Percentiles rank a stretch among this genome's conserved stretches.
Evolutionary conservation across 2,329 filamentous ascomycete species (phyloP).

Genomic region (Chaetomiaceae sp.): DNA sequence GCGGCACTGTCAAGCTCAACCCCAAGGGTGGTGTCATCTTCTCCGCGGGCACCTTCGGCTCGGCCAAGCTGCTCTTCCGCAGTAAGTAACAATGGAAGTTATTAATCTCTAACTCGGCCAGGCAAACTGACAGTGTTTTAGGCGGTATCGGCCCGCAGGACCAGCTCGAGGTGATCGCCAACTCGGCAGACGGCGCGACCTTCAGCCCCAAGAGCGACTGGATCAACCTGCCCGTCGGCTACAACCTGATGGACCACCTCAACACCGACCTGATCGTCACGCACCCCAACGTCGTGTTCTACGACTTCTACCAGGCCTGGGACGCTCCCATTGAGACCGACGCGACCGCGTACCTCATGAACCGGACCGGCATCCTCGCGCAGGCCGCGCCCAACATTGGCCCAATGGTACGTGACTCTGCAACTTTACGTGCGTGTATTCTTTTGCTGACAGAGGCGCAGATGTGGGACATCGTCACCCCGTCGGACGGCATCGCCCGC

Average conservation of each 20-base stretch:
- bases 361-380: constrained; percentile 53
- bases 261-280: constrained; percentile 43
- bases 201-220: constrained; percentile 47
- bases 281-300: constrained; percentile 46
- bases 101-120: neutral
- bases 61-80: constrained; percentile 61
- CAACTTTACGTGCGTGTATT: too few relatives aligned
- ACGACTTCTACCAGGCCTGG: constrained; percentile 61
- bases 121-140: constrained; percentile 11
- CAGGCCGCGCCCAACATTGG: constrained; percentile 63
- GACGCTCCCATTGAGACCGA: constrained; percentile 41
- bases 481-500: constrained; percentile 53
- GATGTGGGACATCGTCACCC: constrained; percentile 51
- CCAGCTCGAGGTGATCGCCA: constrained; percentile 48
- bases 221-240: constrained; percentile 54
- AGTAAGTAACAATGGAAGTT: constrained; percentile 31
- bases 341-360: constrained; percentile 38
- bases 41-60: constrained; percentile 63
- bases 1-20: constrained; percentile 54
- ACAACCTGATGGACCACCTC: constrained; percentile 52
- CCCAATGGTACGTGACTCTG: constrained; percentile 36
- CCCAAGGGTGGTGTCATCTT: constrained; percentile 58
- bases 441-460: constrained; percentile 17
- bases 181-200: constrained; percentile 43
- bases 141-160: constrained; percentile 57